Conservation (phyloP, 176 grass and related monocot genomes). For the Eleusine coracana region DNA sequence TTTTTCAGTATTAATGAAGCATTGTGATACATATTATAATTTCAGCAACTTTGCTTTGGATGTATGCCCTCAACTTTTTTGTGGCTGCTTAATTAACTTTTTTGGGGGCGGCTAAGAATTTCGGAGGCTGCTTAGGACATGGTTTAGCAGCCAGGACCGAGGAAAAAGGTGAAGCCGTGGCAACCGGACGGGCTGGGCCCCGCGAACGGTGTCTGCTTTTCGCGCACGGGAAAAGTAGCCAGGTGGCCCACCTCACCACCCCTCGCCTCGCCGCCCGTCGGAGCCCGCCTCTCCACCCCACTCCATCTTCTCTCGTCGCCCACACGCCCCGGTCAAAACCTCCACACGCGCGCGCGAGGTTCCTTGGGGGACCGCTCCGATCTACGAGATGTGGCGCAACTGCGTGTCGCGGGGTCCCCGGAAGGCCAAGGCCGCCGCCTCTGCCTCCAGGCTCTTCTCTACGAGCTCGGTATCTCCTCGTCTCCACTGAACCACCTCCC, state of each 20-base stretch:
- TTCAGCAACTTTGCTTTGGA: background rate
- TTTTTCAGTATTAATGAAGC: no score
- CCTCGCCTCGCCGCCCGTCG: background rate
- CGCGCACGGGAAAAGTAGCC: background rate
- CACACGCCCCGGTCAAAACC: background rate
- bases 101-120: background rate
- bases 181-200: no score
- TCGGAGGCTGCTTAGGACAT: background rate
- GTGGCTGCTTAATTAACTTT: background rate
- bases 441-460: conserved; percentile 58
- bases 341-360: background rate
- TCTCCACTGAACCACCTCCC: background rate
- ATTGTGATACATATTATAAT: no score
- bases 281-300: background rate
- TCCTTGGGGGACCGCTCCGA: background rate
- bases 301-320: background rate
- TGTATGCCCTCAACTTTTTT: background rate
- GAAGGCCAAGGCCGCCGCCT: conserved; percentile 45
- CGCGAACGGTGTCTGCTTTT: no score
- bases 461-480: conserved; percentile 52
- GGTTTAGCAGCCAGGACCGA: background rate
- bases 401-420: conserved; percentile 60
- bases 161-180: no score
- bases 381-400: conserved; percentile 72
- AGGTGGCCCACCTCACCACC: background rate